Base-by-base conservation (phyloP, 2,329 filamentous ascomycete genomes). In the Colletotrichum australisinense region DNA sequence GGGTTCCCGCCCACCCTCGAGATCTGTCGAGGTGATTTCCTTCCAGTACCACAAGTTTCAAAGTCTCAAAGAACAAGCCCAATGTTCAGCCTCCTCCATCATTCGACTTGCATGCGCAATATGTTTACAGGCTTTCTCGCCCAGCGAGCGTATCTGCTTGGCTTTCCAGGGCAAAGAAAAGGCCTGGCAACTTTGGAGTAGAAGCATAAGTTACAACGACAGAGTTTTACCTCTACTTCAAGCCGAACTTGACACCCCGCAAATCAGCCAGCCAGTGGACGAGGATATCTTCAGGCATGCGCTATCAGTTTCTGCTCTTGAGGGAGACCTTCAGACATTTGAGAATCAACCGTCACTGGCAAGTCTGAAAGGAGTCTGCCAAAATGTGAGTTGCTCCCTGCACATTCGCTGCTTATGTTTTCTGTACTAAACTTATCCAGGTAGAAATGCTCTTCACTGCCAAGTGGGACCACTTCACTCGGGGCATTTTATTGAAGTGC, bases 71-170 rank as follows among this genome's bases (percentile, higher is more conserved):
- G 22, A 46, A 22, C 53, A 70, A 38, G 55, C 67, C 11, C 53
- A 26, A 28, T 70, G 67, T 19, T 70, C 67, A 4, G 67, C 52
- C n/a, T 53, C 67, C 28, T 42, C 62, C 1, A 66, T 70, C 3
- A 49, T 71, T 14, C 63, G 26, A 11, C 68, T 71, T 46, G 63
- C 68, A n/a, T 71, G 46, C 38, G 46, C 32, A 2, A 55, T 67
- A 28, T 58, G 56, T 19, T 55, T 67, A 32, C 22, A 67, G 32
- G 19, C 63, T 22, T 67, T 46, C 26, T 30, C 42, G n/a, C 52
- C 63, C 22, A 26, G 14, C 16, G 63, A 62, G 2, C 32, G 56
- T 12, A 7, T 42, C 12, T 42, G 35, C 24, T 19, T 71, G 24
- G 6, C 30, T 16, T 53, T 49, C 11, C 55, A 71, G 53, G 56